Evolutionary conservation across 441 rosid genomes (phyloP).

Genomic region (Omphalea diandra): DNA sequence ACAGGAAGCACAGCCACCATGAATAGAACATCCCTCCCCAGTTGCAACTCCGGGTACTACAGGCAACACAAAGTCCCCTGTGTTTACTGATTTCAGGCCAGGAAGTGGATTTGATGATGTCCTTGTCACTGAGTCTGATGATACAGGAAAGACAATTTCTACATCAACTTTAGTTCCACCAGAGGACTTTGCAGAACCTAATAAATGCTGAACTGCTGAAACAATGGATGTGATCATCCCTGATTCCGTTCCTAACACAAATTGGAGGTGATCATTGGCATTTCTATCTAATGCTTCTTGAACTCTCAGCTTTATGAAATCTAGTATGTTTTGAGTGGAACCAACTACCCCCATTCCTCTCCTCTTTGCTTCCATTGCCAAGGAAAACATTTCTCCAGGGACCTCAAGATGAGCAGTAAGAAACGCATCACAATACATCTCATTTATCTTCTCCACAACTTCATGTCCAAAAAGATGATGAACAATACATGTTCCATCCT

Average conservation of each 20-base stretch:
- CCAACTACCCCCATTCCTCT: slow-evolving; percentile 98
- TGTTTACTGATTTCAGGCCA: slow-evolving; percentile 34
- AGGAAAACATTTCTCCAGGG: slow-evolving; percentile 97
- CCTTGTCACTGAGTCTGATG: slow-evolving; percentile 76
- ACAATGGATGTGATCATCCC: slow-evolving; percentile 98
- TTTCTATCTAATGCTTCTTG: slow-evolving; percentile 78
- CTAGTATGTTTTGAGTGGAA: slow-evolving; percentile 86
- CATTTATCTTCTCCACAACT: slow-evolving; percentile 80
- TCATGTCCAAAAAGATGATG: slow-evolving; percentile 94
- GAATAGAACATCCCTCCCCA: slow-evolving; percentile 94
- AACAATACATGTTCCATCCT: slow-evolving; percentile 92
- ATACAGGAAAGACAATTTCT: slow-evolving; percentile 92
- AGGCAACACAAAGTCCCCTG: slow-evolving; percentile 53
- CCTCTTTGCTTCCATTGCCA: slow-evolving; percentile 92
- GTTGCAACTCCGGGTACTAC: slow-evolving; percentile 89
- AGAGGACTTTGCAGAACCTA: slow-evolving; percentile 46
- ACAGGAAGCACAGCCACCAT: slow-evolving; percentile 98
- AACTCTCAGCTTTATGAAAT: slow-evolving; percentile 79
- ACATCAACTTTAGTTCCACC: slow-evolving; percentile 53
- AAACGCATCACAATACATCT: slow-evolving; percentile 85
- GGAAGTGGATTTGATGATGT: slow-evolving; percentile 46
- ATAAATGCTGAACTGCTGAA: slow-evolving; percentile 57
- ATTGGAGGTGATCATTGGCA: slow-evolving; percentile 75
- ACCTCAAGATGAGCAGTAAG: slow-evolving; percentile 95
- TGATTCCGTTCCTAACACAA: slow-evolving; percentile 92